phyloP scores from a whole-genome alignment of 2,329 filamentous ascomycete genomes.

The Fusarium oxysporum region DNA sequence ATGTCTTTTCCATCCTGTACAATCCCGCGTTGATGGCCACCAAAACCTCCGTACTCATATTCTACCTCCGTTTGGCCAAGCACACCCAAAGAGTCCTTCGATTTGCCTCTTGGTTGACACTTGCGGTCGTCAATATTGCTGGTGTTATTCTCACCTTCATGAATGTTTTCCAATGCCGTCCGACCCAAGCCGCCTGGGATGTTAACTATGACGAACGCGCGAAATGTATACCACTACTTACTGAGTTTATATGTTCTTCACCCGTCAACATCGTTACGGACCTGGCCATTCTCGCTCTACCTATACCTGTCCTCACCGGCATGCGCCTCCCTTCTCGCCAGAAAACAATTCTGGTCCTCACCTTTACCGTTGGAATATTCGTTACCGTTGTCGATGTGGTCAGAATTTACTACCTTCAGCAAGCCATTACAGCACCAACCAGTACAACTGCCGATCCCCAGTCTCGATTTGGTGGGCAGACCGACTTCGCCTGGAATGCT shows the following conservation, averaged over 20 bases:
- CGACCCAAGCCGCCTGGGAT: conserved; percentile 77
- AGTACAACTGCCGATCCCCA: conserved; percentile 51
- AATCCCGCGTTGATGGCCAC: conserved; percentile 91
- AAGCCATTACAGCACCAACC: conserved; percentile 66
- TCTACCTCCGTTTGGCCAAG: conserved; percentile 86
- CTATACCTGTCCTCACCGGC: conserved; percentile 86
- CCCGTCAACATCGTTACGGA: conserved; percentile 95
- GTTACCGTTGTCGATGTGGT: conserved; percentile 90
- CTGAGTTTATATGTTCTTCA: conserved; percentile 78
- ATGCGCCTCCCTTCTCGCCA: conserved; percentile 88
- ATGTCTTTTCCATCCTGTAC: conserved; percentile 74
- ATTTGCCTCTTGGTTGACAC: conserved; percentile 82
- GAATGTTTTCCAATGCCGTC: conserved; percentile 87
- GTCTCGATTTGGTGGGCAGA: conserved; percentile 63
- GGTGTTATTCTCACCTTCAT: conserved; percentile 84
- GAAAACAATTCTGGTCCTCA: conserved; percentile 87
- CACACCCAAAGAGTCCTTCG: conserved; percentile 81
- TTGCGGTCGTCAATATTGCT: conserved; percentile 81
- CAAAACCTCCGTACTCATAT: conserved; percentile 92
- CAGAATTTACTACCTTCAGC: conserved; percentile 89
- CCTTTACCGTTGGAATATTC: conserved; percentile 88
- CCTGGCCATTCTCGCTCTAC: conserved; percentile 85
- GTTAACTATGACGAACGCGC: conserved; percentile 48
- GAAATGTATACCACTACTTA: conserved; percentile 67
- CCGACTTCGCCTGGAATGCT: conserved; percentile 77